phyloP scores from a whole-genome alignment of 345 rosid species.

The Clausena lansium region DNA sequence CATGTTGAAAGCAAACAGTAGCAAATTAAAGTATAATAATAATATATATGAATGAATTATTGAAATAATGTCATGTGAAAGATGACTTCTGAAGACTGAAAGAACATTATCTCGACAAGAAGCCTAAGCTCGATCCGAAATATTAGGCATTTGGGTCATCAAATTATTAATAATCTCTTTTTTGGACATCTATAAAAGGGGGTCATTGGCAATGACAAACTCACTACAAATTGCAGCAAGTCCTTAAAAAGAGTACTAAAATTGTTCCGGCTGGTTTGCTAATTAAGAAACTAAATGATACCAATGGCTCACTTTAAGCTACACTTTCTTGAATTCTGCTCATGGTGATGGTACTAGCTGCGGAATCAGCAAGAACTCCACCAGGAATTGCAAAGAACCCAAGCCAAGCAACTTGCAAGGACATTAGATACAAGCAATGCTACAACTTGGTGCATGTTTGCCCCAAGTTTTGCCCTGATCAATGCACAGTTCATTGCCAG shows the following conservation, averaged over 20 bases:
- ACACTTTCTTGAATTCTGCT: conserved; percentile 24
- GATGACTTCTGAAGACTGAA: neutral
- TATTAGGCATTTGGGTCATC: neutral
- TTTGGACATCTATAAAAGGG: conserved; percentile 19
- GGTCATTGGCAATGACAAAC: neutral
- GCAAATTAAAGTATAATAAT: neutral
- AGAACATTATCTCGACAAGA: neutral
- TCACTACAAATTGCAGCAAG: conserved; percentile 1
- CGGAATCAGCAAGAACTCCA: conserved; percentile 34
- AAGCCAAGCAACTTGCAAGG: conserved; percentile 43
- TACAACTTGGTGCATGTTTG: conserved; percentile 51
- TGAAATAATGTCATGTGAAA: neutral
- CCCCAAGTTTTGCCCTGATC: conserved; percentile 49
- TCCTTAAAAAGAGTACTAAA: neutral
- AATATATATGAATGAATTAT: neutral
- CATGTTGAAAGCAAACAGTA: conserved; percentile 15
- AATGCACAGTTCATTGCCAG: conserved; percentile 46
- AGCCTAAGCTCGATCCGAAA: neutral
- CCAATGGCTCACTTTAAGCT: conserved; percentile 24
- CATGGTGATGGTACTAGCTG: conserved; percentile 27
- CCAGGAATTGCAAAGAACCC: conserved; percentile 56
- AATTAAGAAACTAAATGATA: neutral
- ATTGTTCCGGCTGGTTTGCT: neutral
- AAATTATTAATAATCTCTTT: neutral
- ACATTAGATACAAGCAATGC: conserved; percentile 44